Evolutionary conservation across 148 eudicot genomes (phyloP).

Genomic region (Rhododendron ferrugineum): DNA sequence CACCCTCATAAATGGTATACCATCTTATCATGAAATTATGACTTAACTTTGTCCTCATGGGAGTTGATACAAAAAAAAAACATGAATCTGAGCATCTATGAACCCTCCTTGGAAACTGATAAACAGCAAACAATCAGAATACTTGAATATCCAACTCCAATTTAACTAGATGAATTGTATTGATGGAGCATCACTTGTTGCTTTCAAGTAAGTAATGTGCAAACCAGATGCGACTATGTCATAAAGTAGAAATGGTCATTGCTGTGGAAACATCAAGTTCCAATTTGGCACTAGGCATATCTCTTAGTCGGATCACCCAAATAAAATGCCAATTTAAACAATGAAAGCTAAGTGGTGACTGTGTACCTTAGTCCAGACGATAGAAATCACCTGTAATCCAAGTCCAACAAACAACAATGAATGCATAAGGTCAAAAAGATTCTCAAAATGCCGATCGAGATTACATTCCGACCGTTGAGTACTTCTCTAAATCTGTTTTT

Average conservation of each 20-base stretch:
- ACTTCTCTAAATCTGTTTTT: neutral
- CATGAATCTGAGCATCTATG: neutral
- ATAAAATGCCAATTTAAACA: neutral
- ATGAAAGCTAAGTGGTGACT: neutral
- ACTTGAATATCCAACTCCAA: neutral
- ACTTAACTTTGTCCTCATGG: neutral
- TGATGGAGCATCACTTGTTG: neutral
- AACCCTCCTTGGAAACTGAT: neutral
- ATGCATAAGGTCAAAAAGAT: neutral
- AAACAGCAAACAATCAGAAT: neutral
- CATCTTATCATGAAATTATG: neutral
- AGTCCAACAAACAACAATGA: neutral
- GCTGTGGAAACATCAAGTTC: neutral
- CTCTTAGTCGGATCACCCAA: neutral
- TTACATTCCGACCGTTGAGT: neutral
- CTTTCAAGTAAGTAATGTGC: neutral
- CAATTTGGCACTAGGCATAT: neutral
- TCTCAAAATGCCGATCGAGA: neutral
- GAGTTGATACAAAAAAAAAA: neutral
- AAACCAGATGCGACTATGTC: neutral
- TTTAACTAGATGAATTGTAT: neutral
- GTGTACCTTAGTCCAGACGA: neutral
- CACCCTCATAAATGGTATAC: neutral
- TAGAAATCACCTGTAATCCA: neutral
- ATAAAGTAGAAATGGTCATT: neutral